Base-by-base conservation (phyloP, 2,329 filamentous ascomycete genomes). In the Myriosclerotinia curreyana region DNA sequence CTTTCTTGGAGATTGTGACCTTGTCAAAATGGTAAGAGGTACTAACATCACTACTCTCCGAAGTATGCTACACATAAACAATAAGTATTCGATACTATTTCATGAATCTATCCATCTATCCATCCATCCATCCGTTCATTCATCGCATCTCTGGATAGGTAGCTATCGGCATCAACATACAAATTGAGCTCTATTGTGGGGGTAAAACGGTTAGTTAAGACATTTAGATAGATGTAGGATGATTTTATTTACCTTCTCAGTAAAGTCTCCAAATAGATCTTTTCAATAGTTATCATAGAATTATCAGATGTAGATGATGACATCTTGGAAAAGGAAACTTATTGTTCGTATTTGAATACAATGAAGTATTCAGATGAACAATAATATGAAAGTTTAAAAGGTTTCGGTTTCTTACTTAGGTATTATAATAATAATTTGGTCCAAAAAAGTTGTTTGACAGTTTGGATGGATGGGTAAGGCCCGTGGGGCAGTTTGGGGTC, bases 241-340 rank as follows among this genome's bases (percentile, higher is more conserved):
- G 7, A 17, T n/a, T 46, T 9, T 20, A 52, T 81, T 78, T 76
- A 89, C 87, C 84, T 82, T 72, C 82, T 80, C 61, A 87, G 72
- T 54, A 89, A 77, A 64, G 84, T 83, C 70, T 88, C 82, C 69
- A 88, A 84, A 76, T 88, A 84, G 58, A 76, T 74, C 71, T 81
- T 84, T 67, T 84, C 83, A 68, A 88, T 80, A 12, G 84, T 86
- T 59, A 88, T 81, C 55, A 48, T 38, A 14, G 14, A 34, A 68
- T 79, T 76, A 52, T 63, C 67, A 6, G 65, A 64, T 31, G 28
- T 31, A 31, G 28, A 31, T 31, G 28, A 31, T 40, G 68, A 66
- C 69, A 71, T 72, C 38, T 56, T 68, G 58, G n/a, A n/a, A n/a
- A 40, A 52, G 56, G 20, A 25, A 25, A 11, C 5, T 54, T 38